Percentiles rank a stretch among this genome's conserved stretches.
These are phyloP conservation scores for Talaromyces nanjingensis DNA, from an alignment of 495 filamentous ascomycete genomes.

Conservation along the genomic window DNA sequence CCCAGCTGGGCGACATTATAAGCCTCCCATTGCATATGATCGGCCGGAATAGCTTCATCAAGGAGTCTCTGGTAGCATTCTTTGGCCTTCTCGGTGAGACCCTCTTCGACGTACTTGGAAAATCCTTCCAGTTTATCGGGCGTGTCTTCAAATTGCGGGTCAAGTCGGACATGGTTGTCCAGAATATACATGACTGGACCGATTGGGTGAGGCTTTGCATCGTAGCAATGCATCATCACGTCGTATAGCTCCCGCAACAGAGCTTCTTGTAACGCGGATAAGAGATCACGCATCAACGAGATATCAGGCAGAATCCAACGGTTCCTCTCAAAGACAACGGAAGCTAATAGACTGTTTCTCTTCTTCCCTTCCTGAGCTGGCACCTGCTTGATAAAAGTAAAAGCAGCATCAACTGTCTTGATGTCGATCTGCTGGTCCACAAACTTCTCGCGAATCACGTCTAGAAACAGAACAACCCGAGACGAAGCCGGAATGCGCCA, in stretches of 20 bases:
- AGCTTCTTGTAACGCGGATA: conserved; percentile 71
- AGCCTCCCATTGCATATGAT: conserved; percentile 74
- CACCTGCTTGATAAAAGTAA: conserved; percentile 70
- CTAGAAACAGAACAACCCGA: conserved; percentile 72
- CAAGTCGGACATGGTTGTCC: conserved; percentile 71
- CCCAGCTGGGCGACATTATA: conserved; percentile 82
- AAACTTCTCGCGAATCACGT: conserved; percentile 79
- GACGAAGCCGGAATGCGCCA: conserved; percentile 90
- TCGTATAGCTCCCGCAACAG: conserved; percentile 85
- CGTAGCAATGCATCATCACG: conserved; percentile 78
- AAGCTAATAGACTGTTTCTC: conserved; percentile 36
- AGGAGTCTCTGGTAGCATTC: conserved; percentile 68
- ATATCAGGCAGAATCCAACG: conserved; percentile 81
- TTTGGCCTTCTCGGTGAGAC: conserved; percentile 64
- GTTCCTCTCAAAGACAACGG: conserved; percentile 46
- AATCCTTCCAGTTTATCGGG: conserved; percentile 64
- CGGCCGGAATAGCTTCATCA: conserved; percentile 63
- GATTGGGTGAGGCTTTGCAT: conserved; percentile 70
- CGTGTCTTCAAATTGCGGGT: conserved; percentile 65
- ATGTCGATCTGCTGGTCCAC: conserved; percentile 76
- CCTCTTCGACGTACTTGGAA: conserved; percentile 59
- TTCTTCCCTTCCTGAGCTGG: conserved; percentile 48
- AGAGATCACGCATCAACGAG: conserved; percentile 63
- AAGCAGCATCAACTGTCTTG: conserved; percentile 73
- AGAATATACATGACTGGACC: conserved; percentile 79